Percentiles rank a stretch among this genome's conserved stretches.
phyloP scores from a whole-genome alignment of 371 early-diverging fungal species.

The Mucor velutinosus region DNA sequence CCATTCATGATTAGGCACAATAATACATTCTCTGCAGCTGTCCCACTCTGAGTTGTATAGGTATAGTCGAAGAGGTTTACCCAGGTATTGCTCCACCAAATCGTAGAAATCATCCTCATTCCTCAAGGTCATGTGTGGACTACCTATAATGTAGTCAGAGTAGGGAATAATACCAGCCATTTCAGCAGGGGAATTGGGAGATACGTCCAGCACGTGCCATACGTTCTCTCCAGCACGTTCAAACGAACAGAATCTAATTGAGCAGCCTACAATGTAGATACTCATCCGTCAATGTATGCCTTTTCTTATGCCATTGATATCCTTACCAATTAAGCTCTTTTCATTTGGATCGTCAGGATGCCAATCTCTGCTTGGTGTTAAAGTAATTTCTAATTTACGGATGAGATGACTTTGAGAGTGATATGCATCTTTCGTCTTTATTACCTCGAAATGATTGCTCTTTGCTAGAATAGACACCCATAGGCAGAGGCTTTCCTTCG shows the following conservation, averaged over 20 bases:
- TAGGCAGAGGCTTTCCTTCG: conserved; percentile 54
- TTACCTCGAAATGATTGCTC: conserved; percentile 64
- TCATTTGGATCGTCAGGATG: conserved; percentile 41
- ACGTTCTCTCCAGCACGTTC: conserved; percentile 68
- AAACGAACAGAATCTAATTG: conserved; percentile 76
- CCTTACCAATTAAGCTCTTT: conserved; percentile 46
- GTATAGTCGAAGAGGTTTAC: conserved; percentile 59
- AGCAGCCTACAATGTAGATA: conserved; percentile 52
- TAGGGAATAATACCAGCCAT: conserved; percentile 65
- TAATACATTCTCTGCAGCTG: conserved; percentile 67
- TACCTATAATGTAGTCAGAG: conserved; percentile 70
- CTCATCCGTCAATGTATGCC: neutral
- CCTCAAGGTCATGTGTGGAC: conserved; percentile 55
- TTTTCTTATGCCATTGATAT: neutral
- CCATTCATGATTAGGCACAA: conserved; percentile 72
- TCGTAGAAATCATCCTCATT: conserved; percentile 67
- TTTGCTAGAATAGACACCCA: conserved; percentile 75
- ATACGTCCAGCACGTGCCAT: conserved; percentile 74
- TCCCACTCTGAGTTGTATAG: conserved; percentile 70
- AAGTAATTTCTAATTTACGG: conserved; percentile 45
- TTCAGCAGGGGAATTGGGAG: conserved; percentile 67
- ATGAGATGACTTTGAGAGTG: neutral
- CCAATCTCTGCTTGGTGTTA: conserved; percentile 62
- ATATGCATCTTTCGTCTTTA: neutral
- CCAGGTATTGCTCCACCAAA: conserved; percentile 56